phyloP scores from a whole-genome alignment of 176 grass and related monocot species.

The Poa annua region DNA sequence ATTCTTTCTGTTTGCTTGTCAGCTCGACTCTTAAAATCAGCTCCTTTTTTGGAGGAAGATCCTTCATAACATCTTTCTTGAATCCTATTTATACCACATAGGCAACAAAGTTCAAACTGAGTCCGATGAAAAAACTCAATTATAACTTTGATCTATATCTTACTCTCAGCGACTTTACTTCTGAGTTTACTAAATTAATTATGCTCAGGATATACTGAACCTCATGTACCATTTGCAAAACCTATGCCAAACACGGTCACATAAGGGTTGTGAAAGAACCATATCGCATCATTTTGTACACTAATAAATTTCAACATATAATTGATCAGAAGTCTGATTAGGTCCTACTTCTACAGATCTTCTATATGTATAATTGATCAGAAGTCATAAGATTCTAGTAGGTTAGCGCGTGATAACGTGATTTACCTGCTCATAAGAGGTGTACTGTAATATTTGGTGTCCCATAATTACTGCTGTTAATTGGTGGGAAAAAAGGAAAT shows the following conservation, averaged over 20 bases:
- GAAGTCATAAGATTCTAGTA: too few species aligned
- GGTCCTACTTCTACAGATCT: conserved; percentile 5
- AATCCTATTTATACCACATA: conserved; percentile 68
- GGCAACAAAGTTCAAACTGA: conserved; percentile 35
- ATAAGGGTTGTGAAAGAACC: conserved; percentile 4
- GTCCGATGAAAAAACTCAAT: conserved; percentile 37
- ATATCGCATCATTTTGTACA: background rate
- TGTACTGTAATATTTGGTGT: too few species aligned
- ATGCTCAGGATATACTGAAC: background rate
- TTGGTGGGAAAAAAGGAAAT: too few species aligned
- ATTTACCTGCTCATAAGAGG: too few species aligned
- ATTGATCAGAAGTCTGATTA: conserved; percentile 9
- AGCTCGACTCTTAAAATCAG: conserved; percentile 96
- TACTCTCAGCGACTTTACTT: background rate
- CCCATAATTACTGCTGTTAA: too few species aligned
- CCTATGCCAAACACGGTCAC: conserved; percentile 7
- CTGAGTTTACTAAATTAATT: conserved; percentile 27
- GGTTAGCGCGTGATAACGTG: too few species aligned
- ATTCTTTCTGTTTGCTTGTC: conserved; percentile 96
- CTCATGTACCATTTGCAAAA: conserved; percentile 29
- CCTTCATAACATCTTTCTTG: conserved; percentile 99
- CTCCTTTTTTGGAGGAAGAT: conserved; percentile 98
- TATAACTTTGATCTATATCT: conserved; percentile 2
- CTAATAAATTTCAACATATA: conserved; percentile 23
- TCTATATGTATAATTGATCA: background rate